Conservation (phyloP, 352 stramenopile species). For the Pythium dissotocum region DNA sequence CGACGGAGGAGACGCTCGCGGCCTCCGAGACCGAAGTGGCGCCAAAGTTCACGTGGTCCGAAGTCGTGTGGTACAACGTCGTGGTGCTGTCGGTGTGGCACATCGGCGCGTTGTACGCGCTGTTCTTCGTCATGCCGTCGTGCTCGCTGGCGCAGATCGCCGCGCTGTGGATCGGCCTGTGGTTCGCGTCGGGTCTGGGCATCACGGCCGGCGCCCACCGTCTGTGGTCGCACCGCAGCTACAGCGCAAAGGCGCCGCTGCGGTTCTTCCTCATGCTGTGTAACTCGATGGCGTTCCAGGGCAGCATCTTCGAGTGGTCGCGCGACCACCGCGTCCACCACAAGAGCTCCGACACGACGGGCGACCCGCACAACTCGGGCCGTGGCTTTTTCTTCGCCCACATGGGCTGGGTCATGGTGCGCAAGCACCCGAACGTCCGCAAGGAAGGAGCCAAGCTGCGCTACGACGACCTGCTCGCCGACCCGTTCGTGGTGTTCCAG, state of each 20-base stretch:
- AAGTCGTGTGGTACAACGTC: constrained; percentile 90
- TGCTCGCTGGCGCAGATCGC: constrained; percentile 46
- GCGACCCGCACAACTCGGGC: constrained; percentile 95
- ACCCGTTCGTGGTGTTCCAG: constrained; percentile 96
- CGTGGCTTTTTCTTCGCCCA: constrained; percentile 99
- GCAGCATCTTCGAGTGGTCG: constrained; percentile 98
- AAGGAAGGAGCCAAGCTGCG: constrained; percentile 92
- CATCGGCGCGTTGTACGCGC: constrained; percentile 69
- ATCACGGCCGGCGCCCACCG: constrained; percentile 98
- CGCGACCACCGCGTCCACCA: constrained; percentile 99
- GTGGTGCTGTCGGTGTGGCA: constrained; percentile 65
- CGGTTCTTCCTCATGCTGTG: constrained; percentile 96
- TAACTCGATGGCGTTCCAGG: constrained; percentile 97
- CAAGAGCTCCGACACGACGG: constrained; percentile 97
- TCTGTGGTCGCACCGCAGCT: constrained; percentile 96
- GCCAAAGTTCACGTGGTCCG: constrained; percentile 54
- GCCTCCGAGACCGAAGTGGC: constrained; percentile 31
- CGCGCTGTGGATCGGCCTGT: constrained; percentile 67
- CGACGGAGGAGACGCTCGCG: constrained; percentile 17
- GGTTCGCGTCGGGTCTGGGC: constrained; percentile 89
- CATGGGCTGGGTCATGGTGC: constrained; percentile 99
- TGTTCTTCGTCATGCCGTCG: constrained; percentile 59
- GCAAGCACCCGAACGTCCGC: constrained; percentile 94
- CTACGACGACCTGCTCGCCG: constrained; percentile 93
- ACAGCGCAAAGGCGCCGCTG: constrained; percentile 91